Base-by-base conservation (phyloP, 495 filamentous ascomycete genomes). In the Penicillium macrosclerotiorum region DNA sequence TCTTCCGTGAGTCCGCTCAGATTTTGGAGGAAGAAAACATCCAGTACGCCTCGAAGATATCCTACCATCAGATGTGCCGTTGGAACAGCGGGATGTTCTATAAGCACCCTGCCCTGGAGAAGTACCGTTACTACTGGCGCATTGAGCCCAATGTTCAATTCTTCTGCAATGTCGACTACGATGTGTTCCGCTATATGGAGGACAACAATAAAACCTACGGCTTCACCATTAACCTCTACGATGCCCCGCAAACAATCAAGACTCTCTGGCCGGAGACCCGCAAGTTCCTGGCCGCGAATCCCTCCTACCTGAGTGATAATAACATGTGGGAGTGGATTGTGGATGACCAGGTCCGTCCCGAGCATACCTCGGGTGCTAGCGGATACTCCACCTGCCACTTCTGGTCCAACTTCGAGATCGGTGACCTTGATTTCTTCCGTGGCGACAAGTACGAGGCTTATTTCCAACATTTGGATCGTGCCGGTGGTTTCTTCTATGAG, bases 301-400 rank as follows among this genome's bases (percentile, higher is more conserved):
- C 88, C 2, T 82, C 92, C 18, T 85, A 93, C 60, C 40, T 95
- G 19, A 82, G 86, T 51, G 69, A 83, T 35, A 89, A 95, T 67
- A 95, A 88, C 63, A 90, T 95, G 59, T 78, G 87, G 73, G 69
- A 76, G 12, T 99, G 93, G 92, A 64, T 99, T 55, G 84, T 81
- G 12, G 93, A 99, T 58, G 80, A 78, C 29, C 63, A 75, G 32
- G 76, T 81, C 39, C 79, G 94, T 36, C 93, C 94, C 6, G 78
- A 89, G 13, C 88, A 96, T 65, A 88, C 85, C 55, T 49, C 71
- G 14, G 79, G 82, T 37, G 91, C 89, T 23, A 83, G 93, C 47
- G 93, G 93, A 27, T 98, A 96, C 75, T 93, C 88, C 8, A 98
- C 94, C n/a, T 99, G 94, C 65, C 94, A 99, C 69, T 99, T 99